Conservation (phyloP, 495 filamentous ascomycete species). For the Chaetomidium leptoderma region DNA sequence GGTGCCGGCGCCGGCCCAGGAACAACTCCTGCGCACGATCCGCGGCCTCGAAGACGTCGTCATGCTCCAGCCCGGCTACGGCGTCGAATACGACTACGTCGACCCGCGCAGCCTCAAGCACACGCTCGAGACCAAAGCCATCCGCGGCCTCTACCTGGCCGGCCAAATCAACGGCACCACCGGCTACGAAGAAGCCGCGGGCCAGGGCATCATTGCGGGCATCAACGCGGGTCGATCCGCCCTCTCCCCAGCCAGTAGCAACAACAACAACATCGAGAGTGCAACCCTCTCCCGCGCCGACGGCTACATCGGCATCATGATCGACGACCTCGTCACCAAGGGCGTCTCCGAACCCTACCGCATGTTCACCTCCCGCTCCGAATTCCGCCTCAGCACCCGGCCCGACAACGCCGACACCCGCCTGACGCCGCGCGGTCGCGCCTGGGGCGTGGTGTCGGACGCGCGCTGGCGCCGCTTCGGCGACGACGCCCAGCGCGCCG, state of each 20-base stretch:
- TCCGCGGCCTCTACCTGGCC: slow-evolving; percentile 83
- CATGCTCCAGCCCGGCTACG: slow-evolving; percentile 96
- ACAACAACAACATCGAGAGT: no score
- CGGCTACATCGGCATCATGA: slow-evolving; percentile 97
- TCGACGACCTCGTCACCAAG: slow-evolving; percentile 96
- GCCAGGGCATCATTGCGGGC: slow-evolving; percentile 88
- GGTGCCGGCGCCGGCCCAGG: slow-evolving; percentile 79
- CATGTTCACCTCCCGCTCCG: slow-evolving; percentile 96
- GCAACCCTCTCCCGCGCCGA: slow-evolving; percentile 70
- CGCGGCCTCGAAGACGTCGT: slow-evolving; percentile 79
- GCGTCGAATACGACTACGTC: slow-evolving; percentile 98
- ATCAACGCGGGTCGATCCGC: slow-evolving; percentile 85
- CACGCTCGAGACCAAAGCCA: slow-evolving; percentile 90
- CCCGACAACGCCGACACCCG: slow-evolving; percentile 91
- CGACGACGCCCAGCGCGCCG: slow-evolving; percentile 57
- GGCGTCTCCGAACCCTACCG: slow-evolving; percentile 95
- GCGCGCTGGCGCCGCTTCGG: slow-evolving; percentile 69
- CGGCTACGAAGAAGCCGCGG: slow-evolving; percentile 94
- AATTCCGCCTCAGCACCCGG: slow-evolving; percentile 87
- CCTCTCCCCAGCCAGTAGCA: no score
- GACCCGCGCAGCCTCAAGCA: slow-evolving; percentile 83
- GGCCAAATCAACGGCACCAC: slow-evolving; percentile 99
- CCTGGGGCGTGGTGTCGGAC: slow-evolving; percentile 73
- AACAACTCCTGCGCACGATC: slow-evolving; percentile 77
- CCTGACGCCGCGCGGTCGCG: slow-evolving; percentile 72